These are phyloP conservation scores for Myriosclerotinia curreyana DNA, from an alignment of 2,329 filamentous ascomycete species.

Conservation along the genomic window DNA sequence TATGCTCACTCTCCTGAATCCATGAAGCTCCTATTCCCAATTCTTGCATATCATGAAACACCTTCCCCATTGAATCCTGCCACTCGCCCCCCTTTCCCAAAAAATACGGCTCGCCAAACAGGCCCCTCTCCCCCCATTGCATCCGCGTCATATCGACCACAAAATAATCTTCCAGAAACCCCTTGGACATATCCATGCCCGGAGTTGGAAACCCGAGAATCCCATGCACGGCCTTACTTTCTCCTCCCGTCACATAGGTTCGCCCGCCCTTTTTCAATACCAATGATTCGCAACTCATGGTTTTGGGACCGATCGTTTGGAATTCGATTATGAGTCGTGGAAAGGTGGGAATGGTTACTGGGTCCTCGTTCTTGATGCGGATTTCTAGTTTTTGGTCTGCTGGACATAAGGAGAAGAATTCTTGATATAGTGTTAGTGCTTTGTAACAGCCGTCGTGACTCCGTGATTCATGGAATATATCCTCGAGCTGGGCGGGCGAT, in stretches of 20 bases:
- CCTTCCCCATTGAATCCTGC: too few relatives aligned
- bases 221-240: slow-evolving; percentile 8
- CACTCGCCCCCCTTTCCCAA: too few relatives aligned
- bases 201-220: neutral
- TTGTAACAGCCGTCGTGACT: slow-evolving; percentile 21
- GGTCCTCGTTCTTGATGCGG: slow-evolving; percentile 7
- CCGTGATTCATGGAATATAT: slow-evolving; percentile 18
- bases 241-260: neutral
- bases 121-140: slow-evolving; percentile 17
- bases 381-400: slow-evolving; percentile 7
- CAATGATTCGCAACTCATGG: neutral
- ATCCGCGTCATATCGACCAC: slow-evolving; percentile 22
- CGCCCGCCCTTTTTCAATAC: neutral
- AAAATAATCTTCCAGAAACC: neutral
- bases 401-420: slow-evolving; percentile 18
- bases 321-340: slow-evolving; percentile 13
- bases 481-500: neutral
- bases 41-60: too few relatives aligned
- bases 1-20: too few relatives aligned
- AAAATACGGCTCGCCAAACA: slow-evolving; percentile 15
- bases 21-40: too few relatives aligned
- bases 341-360: neutral
- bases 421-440: slow-evolving; percentile 14
- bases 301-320: slow-evolving; percentile 1
- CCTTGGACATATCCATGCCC: neutral